Base-by-base conservation (phyloP, 2,329 filamentous ascomycete species). In the Balansia obtecta region DNA sequence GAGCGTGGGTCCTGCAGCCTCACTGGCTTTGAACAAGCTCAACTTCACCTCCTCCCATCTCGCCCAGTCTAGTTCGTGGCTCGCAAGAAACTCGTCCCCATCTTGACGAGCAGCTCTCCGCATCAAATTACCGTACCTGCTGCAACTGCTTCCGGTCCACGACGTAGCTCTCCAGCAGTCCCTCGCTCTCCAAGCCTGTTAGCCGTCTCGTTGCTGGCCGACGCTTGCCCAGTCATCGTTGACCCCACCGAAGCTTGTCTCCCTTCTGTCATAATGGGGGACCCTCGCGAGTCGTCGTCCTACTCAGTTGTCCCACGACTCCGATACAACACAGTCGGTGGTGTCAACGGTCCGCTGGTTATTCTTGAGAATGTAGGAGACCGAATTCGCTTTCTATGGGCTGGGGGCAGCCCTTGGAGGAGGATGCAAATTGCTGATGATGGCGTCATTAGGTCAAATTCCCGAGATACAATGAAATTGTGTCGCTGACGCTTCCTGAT, bases 261-360 rank as follows among this genome's bases (percentile, higher is more conserved):
- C 9, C 30, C 37, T 27, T 47, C 15, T 16, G 54, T 59, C 66
- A 66, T 61, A 59, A 77, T 77, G 74, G 63, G 69, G 62, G 78
- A 81, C 67, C 74, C 75, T 52, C 73, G 77, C 65, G 75, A 77
- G 60, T 72, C 77, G 55, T 77, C 75, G 53, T 78, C 76, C 56
- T 81, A 80, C 68, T 78, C 75, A 55, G 71, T 81, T 61, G 67
- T 73, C 58, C 78, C 78, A 53, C 71, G 77, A 62, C 70, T 97
- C 71, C 83, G 86, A 64, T 98, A 98, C 82, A 98, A 98, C 76
- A 98, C 93, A 61, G 89, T 98, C 66, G 88, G 89, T 65, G 91
- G 91, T 75, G 85, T 98, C 71, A 98, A 98, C 74, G 93, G 93
- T 53, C 93, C 93, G 63, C 80, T 98, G 70, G 93, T 98, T 66